Base-by-base conservation (phyloP, 768 basidiomycete genomes). In the Collybiopsis luxurians region DNA sequence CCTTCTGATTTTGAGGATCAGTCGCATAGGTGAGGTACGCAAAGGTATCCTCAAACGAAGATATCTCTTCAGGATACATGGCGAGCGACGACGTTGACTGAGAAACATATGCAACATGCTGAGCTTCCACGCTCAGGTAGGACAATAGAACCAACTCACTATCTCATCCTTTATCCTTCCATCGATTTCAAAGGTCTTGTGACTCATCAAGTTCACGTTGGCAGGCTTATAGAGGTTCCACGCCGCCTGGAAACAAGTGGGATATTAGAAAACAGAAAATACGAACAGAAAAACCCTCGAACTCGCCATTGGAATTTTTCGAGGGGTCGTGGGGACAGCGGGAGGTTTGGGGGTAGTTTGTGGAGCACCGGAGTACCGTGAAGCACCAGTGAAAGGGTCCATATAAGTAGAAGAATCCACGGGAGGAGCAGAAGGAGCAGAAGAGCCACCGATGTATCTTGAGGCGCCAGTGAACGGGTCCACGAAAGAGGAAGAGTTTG, bases 191-290 rank as follows among this genome's bases (percentile, higher is more conserved):
- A 80, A 78, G 19, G 93, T 64, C 70, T 95, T 95, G 21, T 78
- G 77, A 64, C 84, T 85, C 85, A 95, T 91, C 17, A 90, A 90
- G 21, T 77, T 64, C 26, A 95, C 79, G 67, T 81, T 83, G 2
- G 86, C 91, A 75, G 93, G 90, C 61, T 90, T 92, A 77, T 98
- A 96, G n/a, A 80, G 75, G 19, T 92, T 79, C 42, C 79, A 76
- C 38, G 79, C 83, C 42, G 78, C 74, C 90, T 92, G 62, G 13
- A 19, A 55, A 38, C 30, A 31, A 36, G 28, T 60, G 9, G 56
- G 53, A 40, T 30, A 40, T 47, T 43, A 53, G 40, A 26, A 27
- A 9, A 44, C 15, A 26, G 2, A 15, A 38, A 7, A 43, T 27
- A 15, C 1, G 34, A 5, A 27, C 11, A 44, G 2, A 34, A 34